Percentiles rank a stretch among this genome's conserved stretches.
Evolutionary conservation across 352 stramenopile species (phyloP).

Genomic region (Globisporangium cystogenes): DNA sequence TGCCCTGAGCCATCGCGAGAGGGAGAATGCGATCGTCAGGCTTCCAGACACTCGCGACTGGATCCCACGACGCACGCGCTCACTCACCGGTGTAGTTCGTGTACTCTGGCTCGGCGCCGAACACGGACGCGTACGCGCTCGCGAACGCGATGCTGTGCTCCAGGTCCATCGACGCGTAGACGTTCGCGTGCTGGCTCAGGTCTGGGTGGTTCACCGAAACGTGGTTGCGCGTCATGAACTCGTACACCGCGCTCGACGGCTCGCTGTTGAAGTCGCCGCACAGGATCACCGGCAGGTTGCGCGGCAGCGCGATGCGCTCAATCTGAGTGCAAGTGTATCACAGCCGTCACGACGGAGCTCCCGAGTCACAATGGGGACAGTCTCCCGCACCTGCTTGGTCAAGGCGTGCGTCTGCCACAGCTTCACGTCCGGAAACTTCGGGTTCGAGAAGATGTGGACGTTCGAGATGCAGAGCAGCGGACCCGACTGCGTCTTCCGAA

Average conservation of each 20-base stretch:
- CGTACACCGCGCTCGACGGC: slow-evolving; percentile 95
- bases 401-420: slow-evolving; percentile 95
- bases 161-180: slow-evolving; percentile 72
- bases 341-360: no score
- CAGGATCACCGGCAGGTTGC: slow-evolving; percentile 93
- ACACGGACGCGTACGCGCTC: slow-evolving; percentile 94
- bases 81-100: slow-evolving; percentile 96
- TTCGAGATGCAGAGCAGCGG: slow-evolving; percentile 94
- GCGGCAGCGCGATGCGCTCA: slow-evolving; percentile 56
- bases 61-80: background rate
- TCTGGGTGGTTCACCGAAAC: slow-evolving; percentile 88
- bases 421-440: slow-evolving; percentile 98
- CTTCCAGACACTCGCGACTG: background rate
- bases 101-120: slow-evolving; percentile 94
- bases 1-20: slow-evolving; percentile 29
- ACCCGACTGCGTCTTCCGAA: slow-evolving; percentile 42
- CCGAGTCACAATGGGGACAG: no score
- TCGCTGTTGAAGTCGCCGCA: slow-evolving; percentile 99
- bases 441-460: slow-evolving; percentile 98
- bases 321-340: no score
- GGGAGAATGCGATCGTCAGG: background rate
- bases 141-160: slow-evolving; percentile 92
- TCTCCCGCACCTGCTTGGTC: slow-evolving; percentile 75
- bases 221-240: slow-evolving; percentile 92
- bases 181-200: slow-evolving; percentile 39